Percentiles rank a stretch among this genome's conserved stretches.
phyloP scores from a whole-genome alignment of 371 early-diverging fungal species.

The Paraphysoderma sedebokerense region DNA sequence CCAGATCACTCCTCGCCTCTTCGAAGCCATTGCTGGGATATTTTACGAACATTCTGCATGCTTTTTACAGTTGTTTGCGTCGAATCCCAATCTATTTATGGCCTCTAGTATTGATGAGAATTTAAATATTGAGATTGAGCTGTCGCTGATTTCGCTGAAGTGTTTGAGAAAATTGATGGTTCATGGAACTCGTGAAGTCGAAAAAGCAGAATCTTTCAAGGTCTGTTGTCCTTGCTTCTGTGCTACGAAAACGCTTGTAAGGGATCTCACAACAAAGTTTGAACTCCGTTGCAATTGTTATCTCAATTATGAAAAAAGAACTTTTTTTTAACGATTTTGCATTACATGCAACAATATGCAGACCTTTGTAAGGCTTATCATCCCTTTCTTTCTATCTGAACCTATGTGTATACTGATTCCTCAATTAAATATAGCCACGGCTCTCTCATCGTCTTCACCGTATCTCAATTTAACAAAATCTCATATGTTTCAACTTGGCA shows the following conservation, averaged over 20 bases:
- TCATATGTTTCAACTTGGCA: conserved; percentile 55
- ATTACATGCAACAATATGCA: conserved; percentile 40
- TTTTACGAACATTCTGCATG: too few species aligned
- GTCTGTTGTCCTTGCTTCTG: too few species aligned
- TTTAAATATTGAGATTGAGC: conserved; percentile 20
- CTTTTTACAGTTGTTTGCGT: conserved; percentile 10
- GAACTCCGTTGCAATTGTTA: too few species aligned
- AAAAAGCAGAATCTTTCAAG: conserved; percentile 36
- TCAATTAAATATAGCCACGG: neutral
- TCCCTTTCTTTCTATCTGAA: neutral
- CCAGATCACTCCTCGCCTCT: too few species aligned
- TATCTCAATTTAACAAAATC: conserved; percentile 20
- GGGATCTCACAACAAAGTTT: too few species aligned
- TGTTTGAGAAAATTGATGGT: conserved; percentile 49
- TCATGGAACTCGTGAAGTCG: conserved; percentile 51
- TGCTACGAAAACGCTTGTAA: too few species aligned
- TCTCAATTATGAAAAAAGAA: conserved; percentile 6
- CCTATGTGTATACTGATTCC: neutral
- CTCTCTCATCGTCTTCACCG: conserved; percentile 15
- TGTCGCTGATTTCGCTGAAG: conserved; percentile 40
- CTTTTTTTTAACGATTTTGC: conserved; percentile 27
- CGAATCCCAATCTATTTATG: conserved; percentile 3
- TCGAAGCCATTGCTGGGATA: too few species aligned
- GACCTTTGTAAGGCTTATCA: conserved; percentile 21
- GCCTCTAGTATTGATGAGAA: conserved; percentile 11